These are phyloP conservation scores for Penicillium janthinellum DNA, from an alignment of 2,329 filamentous ascomycete genomes.

Conservation along the genomic window DNA sequence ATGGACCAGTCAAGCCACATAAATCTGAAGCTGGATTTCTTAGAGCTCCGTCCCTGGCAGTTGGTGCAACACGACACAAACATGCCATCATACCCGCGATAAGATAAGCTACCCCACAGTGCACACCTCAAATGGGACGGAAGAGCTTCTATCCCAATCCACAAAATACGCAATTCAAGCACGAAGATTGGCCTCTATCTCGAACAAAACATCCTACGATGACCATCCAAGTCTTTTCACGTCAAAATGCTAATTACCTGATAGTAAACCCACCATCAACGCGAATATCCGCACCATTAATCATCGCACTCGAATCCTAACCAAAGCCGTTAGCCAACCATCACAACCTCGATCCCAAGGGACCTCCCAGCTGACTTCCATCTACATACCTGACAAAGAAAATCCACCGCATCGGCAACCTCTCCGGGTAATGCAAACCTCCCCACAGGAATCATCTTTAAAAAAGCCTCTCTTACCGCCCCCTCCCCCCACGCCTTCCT, in stretches of 20 bases:
- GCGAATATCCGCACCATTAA: conserved; percentile 45
- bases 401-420: conserved; percentile 43
- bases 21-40: neutral
- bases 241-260: conserved; percentile 19
- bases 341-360: neutral
- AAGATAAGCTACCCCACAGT: no score
- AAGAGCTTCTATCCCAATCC: no score
- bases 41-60: neutral
- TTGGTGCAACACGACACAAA: neutral
- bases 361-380: neutral
- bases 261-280: conserved; percentile 46
- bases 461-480: conserved; percentile 38
- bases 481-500: conserved; percentile 47
- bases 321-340: neutral
- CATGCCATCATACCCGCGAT: no score
- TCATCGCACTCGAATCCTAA: conserved; percentile 45
- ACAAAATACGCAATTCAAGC: no score
- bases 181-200: neutral
- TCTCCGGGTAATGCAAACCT: conserved; percentile 44
- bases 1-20: neutral
- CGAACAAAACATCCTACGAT: neutral
- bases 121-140: no score
- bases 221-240: neutral
- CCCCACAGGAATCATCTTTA: conserved; percentile 43
- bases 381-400: conserved; percentile 40